These are phyloP conservation scores for Ogataea zsoltii DNA, from an alignment of 805 yeast genomes.

Conservation along the genomic window DNA sequence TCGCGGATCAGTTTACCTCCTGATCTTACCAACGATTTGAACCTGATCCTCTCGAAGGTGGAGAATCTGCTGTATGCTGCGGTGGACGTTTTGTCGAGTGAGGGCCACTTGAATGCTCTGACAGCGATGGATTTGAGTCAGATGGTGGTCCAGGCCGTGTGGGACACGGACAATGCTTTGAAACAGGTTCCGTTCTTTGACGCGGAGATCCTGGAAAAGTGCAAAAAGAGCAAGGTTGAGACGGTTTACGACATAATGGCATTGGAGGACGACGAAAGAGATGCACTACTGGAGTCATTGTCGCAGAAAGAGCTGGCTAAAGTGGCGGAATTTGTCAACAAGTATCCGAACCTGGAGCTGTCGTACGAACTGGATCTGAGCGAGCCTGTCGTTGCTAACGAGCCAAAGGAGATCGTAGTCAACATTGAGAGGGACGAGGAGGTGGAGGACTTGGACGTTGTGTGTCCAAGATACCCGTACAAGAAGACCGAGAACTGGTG, in stretches of 20 bases:
- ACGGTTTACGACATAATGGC: constrained; percentile 79
- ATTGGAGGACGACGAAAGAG: constrained; percentile 65
- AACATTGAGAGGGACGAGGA: constrained; percentile 74
- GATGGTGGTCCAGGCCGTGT: constrained; percentile 82
- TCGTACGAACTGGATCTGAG: constrained; percentile 49
- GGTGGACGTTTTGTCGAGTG: constrained; percentile 76
- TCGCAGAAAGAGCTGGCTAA: constrained; percentile 49
- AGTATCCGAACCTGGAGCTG: constrained; percentile 82
- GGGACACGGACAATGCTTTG: constrained; percentile 78
- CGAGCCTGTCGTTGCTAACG: constrained; percentile 43
- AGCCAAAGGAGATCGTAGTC: constrained; percentile 48
- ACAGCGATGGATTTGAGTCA: constrained; percentile 86
- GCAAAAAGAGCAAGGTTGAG: constrained; percentile 55
- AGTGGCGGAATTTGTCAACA: constrained; percentile 87
- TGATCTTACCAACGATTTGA: constrained; percentile 62
- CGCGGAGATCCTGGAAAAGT: constrained; percentile 51
- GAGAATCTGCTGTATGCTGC: constrained; percentile 60
- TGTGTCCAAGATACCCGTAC: constrained; percentile 58
- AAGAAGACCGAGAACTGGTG: constrained; percentile 78
- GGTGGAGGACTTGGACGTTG: constrained; percentile 59
- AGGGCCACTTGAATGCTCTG: constrained; percentile 76
- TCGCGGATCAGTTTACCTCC: constrained; percentile 62
- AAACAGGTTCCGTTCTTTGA: constrained; percentile 76
- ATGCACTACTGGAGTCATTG: constrained; percentile 55
- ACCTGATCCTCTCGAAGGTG: constrained; percentile 48